These are phyloP conservation scores for Fusarium miscanthi DNA, from an alignment of 2,329 filamentous ascomycete genomes.

Conservation along the genomic window DNA sequence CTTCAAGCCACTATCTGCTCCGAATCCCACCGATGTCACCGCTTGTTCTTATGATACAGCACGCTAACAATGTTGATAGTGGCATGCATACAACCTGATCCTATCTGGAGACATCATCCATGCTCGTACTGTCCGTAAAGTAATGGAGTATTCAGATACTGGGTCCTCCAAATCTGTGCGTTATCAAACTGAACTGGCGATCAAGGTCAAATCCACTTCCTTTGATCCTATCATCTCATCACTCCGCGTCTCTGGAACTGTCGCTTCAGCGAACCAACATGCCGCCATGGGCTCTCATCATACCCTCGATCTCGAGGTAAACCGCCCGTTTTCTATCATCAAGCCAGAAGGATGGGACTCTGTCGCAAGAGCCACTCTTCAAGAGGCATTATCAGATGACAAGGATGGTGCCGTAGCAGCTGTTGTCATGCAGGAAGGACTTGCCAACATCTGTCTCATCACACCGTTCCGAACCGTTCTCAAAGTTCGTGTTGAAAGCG, in stretches of 20 bases:
- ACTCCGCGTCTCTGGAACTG: slow-evolving; percentile 66
- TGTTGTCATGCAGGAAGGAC: slow-evolving; percentile 91
- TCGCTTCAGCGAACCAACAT: slow-evolving; percentile 63
- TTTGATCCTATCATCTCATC: slow-evolving; percentile 67
- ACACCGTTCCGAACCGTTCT: slow-evolving; percentile 83
- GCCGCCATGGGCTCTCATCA: slow-evolving; percentile 67
- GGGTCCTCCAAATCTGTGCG: slow-evolving; percentile 64
- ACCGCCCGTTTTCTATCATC: slow-evolving; percentile 87
- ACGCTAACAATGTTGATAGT: slow-evolving; percentile 50
- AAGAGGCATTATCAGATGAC: slow-evolving; percentile 81
- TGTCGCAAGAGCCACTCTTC: slow-evolving; percentile 80
- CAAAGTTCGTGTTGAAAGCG: slow-evolving; percentile 70
- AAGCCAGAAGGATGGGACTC: slow-evolving; percentile 91
- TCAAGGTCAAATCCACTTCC: slow-evolving; percentile 67
- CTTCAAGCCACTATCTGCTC: slow-evolving; percentile 19
- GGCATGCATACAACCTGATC: slow-evolving; percentile 72
- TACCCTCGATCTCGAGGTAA: slow-evolving; percentile 83
- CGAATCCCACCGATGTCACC: slow-evolving; percentile 11
- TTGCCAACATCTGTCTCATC: slow-evolving; percentile 85
- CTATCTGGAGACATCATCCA: slow-evolving; percentile 63
- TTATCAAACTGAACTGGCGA: slow-evolving; percentile 68
- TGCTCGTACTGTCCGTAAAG: slow-evolving; percentile 67
- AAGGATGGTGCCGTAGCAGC: slow-evolving; percentile 86
- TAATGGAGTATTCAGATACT: slow-evolving; percentile 59
- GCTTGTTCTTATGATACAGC: slow-evolving; percentile 12